Evolutionary conservation across 257 asterid genomes (phyloP).

Genomic region (Fraxinus cuspidata): DNA sequence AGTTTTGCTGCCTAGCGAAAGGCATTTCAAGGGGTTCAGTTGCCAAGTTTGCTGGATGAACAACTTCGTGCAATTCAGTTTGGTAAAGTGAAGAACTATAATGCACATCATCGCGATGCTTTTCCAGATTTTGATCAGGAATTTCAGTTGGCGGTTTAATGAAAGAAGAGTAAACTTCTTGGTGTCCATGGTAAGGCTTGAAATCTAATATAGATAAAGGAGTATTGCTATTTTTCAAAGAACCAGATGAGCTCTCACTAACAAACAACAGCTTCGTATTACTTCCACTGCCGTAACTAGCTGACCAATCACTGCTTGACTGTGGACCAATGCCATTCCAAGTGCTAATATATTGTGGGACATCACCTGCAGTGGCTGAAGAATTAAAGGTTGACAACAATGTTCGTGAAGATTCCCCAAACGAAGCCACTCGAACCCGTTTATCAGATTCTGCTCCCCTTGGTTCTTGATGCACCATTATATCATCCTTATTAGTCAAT

Average conservation of each 20-base stretch:
- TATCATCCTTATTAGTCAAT: conserved; percentile 18
- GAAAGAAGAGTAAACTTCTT: conserved; percentile 28
- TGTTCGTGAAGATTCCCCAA: conserved; percentile 4
- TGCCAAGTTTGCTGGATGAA: conserved; percentile 33
- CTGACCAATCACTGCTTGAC: conserved; percentile 27
- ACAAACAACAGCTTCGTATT: conserved; percentile 35
- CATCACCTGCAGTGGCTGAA: conserved; percentile 21
- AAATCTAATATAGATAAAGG: conserved; percentile 25
- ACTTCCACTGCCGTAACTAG: conserved; percentile 20
- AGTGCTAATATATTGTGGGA: conserved; percentile 29
- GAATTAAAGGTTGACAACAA: background rate
- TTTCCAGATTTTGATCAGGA: conserved; percentile 12
- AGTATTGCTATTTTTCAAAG: conserved; percentile 29
- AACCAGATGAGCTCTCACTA: conserved; percentile 30
- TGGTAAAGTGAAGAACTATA: conserved; percentile 38
- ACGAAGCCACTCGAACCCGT: background rate
- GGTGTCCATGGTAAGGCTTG: conserved; percentile 36
- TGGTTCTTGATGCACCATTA: conserved; percentile 26
- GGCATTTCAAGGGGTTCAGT: conserved; percentile 30
- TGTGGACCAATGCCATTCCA: conserved; percentile 30
- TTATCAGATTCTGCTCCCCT: background rate
- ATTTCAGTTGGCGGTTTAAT: conserved; percentile 23
- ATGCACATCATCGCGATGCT: conserved; percentile 10
- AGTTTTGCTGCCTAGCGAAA: conserved; percentile 28
- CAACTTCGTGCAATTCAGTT: conserved; percentile 43